phyloP scores from a whole-genome alignment of 2,329 filamentous ascomycete species.

The Zopfia rhizophila region DNA sequence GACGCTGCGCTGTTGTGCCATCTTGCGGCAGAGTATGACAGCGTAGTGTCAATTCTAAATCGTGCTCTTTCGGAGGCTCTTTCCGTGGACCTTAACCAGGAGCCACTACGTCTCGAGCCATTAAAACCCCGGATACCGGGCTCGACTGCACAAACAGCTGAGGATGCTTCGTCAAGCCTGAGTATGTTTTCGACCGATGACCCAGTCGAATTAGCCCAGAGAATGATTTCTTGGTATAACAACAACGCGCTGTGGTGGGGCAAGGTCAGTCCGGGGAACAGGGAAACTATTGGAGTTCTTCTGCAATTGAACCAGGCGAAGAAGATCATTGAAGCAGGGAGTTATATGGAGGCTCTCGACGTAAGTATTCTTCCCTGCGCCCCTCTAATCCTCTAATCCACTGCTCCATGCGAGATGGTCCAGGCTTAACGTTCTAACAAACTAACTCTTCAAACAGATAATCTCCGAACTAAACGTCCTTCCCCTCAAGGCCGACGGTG shows the following conservation, averaged over 20 bases:
- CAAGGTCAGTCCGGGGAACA: constrained; percentile 67
- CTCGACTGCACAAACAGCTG: constrained; percentile 39
- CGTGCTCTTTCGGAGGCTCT: constrained; percentile 90
- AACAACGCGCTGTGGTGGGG: constrained; percentile 68
- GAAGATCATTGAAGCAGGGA: constrained; percentile 65
- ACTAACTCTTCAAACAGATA: constrained; percentile 60
- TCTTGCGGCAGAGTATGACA: constrained; percentile 93
- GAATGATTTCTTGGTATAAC: constrained; percentile 72
- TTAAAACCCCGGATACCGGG: constrained; percentile 73
- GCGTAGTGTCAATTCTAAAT: constrained; percentile 89
- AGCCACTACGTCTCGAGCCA: constrained; percentile 80
- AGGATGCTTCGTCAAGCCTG: constrained; percentile 58
- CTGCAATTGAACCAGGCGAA: constrained; percentile 71
- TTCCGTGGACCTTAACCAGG: constrained; percentile 84
- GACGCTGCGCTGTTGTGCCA: constrained; percentile 96
- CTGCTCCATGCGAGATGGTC: neutral
- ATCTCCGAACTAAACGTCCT: constrained; percentile 82
- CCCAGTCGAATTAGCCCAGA: constrained; percentile 69
- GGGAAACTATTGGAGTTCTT: constrained; percentile 68
- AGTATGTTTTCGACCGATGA: constrained; percentile 76
- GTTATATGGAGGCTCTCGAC: constrained; percentile 71
- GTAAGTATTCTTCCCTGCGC: constrained; percentile 58
- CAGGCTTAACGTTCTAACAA: constrained; percentile 30
- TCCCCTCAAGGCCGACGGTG: constrained; percentile 78
- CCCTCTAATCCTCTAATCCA: constrained; percentile 4